phyloP scores from a whole-genome alignment of 352 stramenopile genomes.

The Globisporangium yorkense region DNA sequence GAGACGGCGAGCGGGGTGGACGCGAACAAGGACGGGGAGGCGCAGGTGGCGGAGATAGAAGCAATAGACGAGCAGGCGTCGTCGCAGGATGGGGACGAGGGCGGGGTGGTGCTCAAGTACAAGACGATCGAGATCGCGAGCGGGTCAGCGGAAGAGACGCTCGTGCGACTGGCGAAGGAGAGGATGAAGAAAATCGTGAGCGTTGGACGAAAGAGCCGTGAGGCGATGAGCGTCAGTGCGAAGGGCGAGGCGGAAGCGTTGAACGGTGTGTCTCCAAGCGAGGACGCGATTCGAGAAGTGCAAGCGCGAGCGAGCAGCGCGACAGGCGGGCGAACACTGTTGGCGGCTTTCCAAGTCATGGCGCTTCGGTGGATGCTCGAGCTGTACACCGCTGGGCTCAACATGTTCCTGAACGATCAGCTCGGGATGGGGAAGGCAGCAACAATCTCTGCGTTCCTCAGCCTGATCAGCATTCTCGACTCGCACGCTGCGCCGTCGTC shows the following conservation, averaged over 20 bases:
- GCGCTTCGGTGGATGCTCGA: constrained; percentile 80
- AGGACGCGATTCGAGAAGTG: constrained; percentile 13
- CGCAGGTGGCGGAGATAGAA: constrained; percentile 3
- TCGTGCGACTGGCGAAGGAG: constrained; percentile 8
- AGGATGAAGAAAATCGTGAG: constrained; percentile 39
- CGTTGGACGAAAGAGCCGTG: constrained; percentile 37
- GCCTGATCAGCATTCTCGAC: constrained; percentile 35
- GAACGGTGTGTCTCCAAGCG: neutral
- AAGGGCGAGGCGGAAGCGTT: neutral
- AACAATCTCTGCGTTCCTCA: constrained; percentile 73
- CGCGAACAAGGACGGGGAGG: neutral
- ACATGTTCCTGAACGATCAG: constrained; percentile 83
- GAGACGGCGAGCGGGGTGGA: constrained; percentile 19
- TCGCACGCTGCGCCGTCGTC: constrained; percentile 1
- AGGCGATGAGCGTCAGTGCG: constrained; percentile 22
- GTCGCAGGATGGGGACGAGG: constrained; percentile 5
- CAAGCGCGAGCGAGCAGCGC: constrained; percentile 6
- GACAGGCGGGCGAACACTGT: constrained; percentile 28
- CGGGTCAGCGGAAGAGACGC: constrained; percentile 6
- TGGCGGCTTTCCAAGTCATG: constrained; percentile 71
- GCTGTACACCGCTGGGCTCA: constrained; percentile 52
- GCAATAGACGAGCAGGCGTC: constrained; percentile 5
- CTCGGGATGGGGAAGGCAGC: constrained; percentile 82
- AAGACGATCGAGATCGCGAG: constrained; percentile 31
- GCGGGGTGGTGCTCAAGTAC: constrained; percentile 24